phyloP scores from a whole-genome alignment of 352 stramenopile genomes.

The Plasmopara viticola region DNA sequence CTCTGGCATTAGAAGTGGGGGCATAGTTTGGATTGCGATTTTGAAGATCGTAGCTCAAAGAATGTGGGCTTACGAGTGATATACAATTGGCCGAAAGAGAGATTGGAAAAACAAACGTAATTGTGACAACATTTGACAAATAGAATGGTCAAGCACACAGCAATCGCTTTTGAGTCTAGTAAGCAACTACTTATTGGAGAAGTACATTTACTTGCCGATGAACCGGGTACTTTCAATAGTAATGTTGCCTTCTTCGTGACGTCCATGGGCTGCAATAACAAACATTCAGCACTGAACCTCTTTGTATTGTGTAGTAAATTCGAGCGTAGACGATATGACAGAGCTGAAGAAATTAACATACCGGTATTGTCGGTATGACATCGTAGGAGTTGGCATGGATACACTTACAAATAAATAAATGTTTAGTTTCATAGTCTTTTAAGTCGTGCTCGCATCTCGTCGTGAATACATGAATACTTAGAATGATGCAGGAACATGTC shows the following conservation, averaged over 20 bases:
- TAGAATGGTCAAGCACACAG: constrained; percentile 93
- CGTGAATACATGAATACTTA: constrained; percentile 99
- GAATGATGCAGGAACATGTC: constrained; percentile 95
- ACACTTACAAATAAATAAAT: constrained; percentile 92
- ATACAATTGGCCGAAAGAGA: constrained; percentile 97
- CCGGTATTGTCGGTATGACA: constrained; percentile 84
- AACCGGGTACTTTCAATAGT: constrained; percentile 94
- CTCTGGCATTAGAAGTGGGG: constrained; percentile 98
- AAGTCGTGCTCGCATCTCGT: constrained; percentile 71
- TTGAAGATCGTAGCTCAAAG: constrained; percentile 48
- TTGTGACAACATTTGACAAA: constrained; percentile 99
- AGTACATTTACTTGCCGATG: constrained; percentile 97
- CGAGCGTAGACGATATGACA: constrained; percentile 92
- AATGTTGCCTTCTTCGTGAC: constrained; percentile 89
- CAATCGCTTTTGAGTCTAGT: constrained; percentile 87
- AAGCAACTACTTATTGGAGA: constrained; percentile 99
- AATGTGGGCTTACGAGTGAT: constrained; percentile 95
- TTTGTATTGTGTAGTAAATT: constrained; percentile 82
- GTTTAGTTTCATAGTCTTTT: constrained; percentile 92
- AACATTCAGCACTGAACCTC: constrained; percentile 96
- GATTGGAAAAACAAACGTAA: constrained; percentile 92
- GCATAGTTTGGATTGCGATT: constrained; percentile 95
- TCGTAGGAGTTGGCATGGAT: constrained; percentile 88
- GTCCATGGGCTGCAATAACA: constrained; percentile 95
- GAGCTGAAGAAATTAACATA: constrained; percentile 91